phyloP scores from a whole-genome alignment of 208 protist species.

The Trypanosoma cruzi region DNA sequence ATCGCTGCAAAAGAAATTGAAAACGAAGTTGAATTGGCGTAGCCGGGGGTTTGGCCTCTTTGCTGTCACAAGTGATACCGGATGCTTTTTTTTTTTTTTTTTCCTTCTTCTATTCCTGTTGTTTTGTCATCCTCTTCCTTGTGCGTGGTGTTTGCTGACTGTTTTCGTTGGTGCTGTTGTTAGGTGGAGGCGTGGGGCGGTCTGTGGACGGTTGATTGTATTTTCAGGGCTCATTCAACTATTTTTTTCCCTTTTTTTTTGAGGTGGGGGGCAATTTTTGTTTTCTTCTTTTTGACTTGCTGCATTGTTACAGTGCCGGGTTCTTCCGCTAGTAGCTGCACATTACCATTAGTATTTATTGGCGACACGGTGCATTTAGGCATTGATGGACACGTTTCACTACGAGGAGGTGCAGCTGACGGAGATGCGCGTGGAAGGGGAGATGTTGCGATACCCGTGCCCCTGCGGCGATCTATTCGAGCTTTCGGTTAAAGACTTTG shows the following conservation, averaged over 20 bases:
- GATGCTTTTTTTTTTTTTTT: not conserved
- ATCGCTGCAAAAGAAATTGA: constrained; percentile 4
- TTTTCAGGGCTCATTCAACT: no score
- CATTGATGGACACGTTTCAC: constrained; percentile 60
- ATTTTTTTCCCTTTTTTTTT: no score
- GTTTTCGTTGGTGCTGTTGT: not conserved
- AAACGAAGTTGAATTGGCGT: not conserved
- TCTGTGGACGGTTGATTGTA: not conserved
- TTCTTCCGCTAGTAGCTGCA: not conserved
- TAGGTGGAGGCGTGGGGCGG: not conserved
- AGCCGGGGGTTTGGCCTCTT: not conserved
- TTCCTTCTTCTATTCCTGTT: no score
- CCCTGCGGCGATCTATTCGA: constrained; percentile 93
- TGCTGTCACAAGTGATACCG: not conserved
- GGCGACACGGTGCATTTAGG: not conserved
- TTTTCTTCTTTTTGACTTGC: not conserved
- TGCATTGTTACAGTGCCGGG: not conserved
- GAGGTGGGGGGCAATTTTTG: no score
- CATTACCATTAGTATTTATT: not conserved
- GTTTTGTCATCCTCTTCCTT: not conserved
- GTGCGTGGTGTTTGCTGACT: not conserved
- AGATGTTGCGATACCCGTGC: constrained; percentile 83
- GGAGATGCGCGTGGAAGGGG: constrained; percentile 83
- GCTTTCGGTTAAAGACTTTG: constrained; percentile 76
- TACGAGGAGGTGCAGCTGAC: constrained; percentile 89